Base-by-base conservation (phyloP, 345 rosid genomes). In the Raphanus sativus region DNA sequence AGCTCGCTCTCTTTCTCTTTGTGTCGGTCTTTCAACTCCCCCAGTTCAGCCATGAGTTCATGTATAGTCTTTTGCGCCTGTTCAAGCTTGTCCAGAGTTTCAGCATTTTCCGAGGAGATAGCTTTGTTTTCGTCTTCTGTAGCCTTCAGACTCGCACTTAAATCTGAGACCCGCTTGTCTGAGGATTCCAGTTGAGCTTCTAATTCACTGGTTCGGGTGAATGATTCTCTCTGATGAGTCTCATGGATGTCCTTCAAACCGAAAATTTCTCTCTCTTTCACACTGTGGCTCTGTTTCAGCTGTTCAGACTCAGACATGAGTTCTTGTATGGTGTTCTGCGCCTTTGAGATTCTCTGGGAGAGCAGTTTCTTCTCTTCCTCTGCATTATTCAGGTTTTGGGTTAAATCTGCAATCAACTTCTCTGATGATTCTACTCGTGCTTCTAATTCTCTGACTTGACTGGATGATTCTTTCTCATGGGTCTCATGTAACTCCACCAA, bases 351-450 rank as follows among this genome's bases (percentile, higher is more conserved):
- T 82, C 78, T 86, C 32, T 63, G 77, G 8, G 86, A 75, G 65
- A 93, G 82, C 58, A 88, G 75, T 28, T 83, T 81, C 73, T 87
- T 84, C 74, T 89, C 96, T 76, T 85, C 91, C 77, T 48, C 81
- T 0, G 85, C 69, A 28, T 79, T 78, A 54, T 73, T 80, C 79
- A 85, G 74, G 70, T 81, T 85, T n/a, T 63, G 78, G 25, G 78
- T 74, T 71, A 88, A 70, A 73, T 88, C 88, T 60, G 78, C 81
- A 62, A 79, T 78, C 77, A 56, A 81, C 77, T 81, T 83, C 75
- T 86, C 87, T 33, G 89, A 75, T 60, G 91, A 86, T 83, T 91
- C 96, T 10, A 85, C 82, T 68, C 55, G 69, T 8, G 36, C 73
- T 75, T 74, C 63, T 58, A 75, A n/a, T 32, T 73, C 76, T 74